phyloP scores from a whole-genome alignment of 192 early-diverging fungal genomes.

The Neocallimastix lanati region DNA sequence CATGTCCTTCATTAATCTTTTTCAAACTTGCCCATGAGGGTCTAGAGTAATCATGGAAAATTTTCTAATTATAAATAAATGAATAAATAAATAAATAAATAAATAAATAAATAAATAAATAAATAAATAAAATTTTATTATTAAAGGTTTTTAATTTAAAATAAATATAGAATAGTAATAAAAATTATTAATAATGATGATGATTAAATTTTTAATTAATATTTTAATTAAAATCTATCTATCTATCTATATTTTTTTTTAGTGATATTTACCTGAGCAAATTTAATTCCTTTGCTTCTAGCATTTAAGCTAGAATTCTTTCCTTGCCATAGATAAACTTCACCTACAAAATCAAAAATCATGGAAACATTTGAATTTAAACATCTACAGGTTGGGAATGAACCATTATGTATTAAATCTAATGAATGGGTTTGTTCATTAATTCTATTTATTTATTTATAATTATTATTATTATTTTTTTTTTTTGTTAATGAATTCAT shows the following conservation, averaged over 20 bases:
- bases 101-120: too few relatives aligned
- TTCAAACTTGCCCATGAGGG: background rate
- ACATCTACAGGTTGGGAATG: background rate
- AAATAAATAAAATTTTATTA: too few relatives aligned
- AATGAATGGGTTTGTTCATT: background rate
- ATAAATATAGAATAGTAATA: too few relatives aligned
- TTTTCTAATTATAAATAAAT: background rate
- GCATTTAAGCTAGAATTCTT: background rate
- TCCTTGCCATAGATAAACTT: background rate
- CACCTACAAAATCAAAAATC: background rate
- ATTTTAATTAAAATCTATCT: too few relatives aligned
- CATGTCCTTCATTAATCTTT: background rate
- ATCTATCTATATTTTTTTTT: too few relatives aligned
- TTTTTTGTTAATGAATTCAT: too few relatives aligned
- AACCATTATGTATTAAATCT: background rate
- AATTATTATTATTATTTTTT: too few relatives aligned
- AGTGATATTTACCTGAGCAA: background rate
- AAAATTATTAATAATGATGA: too few relatives aligned
- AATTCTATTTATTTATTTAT: background rate
- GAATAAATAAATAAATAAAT: too few relatives aligned
- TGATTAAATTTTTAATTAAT: too few relatives aligned
- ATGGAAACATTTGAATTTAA: background rate
- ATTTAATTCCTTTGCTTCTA: background rate
- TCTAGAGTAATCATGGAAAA: background rate
- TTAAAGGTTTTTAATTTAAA: too few relatives aligned